phyloP scores from a whole-genome alignment of 352 stramenopile species.

The Phytophthora fragariae region DNA sequence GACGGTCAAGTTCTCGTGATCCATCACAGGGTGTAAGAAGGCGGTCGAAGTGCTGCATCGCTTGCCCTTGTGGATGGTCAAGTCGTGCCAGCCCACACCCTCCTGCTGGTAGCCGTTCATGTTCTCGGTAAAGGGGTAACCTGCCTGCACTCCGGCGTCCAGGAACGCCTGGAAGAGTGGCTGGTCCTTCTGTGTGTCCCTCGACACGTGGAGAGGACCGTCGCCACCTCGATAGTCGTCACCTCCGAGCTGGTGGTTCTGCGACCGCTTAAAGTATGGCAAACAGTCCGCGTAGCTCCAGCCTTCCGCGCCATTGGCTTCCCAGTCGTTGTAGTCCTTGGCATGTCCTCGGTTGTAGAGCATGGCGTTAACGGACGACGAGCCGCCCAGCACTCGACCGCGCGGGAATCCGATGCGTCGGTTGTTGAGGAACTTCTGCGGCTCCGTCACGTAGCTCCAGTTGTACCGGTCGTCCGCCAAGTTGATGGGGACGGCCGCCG shows the following conservation, averaged over 20 bases:
- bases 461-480: constrained; percentile 87
- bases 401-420: constrained; percentile 79
- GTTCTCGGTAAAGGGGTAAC: constrained; percentile 82
- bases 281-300: constrained; percentile 89
- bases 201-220: constrained; percentile 72
- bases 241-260: constrained; percentile 70
- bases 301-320: constrained; percentile 60
- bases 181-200: constrained; percentile 71
- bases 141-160: constrained; percentile 77
- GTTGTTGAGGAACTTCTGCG: constrained; percentile 82
- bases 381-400: constrained; percentile 86
- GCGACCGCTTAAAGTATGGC: constrained; percentile 86
- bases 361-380: constrained; percentile 90
- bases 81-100: constrained; percentile 88
- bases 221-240: constrained; percentile 80
- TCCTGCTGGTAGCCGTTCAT: constrained; percentile 91
- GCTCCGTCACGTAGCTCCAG: constrained; percentile 85
- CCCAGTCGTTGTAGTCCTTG: constrained; percentile 88
- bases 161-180: constrained; percentile 89
- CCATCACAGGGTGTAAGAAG: constrained; percentile 71
- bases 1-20: constrained; percentile 72
- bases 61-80: constrained; percentile 80
- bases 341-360: constrained; percentile 89
- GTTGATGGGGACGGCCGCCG: constrained; percentile 83
- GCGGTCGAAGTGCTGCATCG: constrained; percentile 71